These are phyloP conservation scores for Agrocybe praecox DNA, from an alignment of 768 basidiomycete species.

Conservation along the genomic window DNA sequence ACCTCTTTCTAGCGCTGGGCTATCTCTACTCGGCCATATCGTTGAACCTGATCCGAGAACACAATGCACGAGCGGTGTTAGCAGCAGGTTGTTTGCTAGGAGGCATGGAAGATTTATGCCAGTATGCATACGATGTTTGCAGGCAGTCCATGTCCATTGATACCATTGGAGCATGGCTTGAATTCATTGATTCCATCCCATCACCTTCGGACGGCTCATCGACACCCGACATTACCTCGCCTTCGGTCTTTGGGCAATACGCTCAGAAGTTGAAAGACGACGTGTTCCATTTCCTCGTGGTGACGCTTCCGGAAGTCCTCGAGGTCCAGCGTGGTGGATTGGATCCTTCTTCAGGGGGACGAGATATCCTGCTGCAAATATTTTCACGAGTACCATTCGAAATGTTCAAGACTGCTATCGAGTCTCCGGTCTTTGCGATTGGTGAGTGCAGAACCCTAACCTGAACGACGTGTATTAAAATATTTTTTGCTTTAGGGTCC, in stretches of 20 bases:
- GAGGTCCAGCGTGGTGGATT: slow-evolving; percentile 46
- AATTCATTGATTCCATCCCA: slow-evolving; percentile 68
- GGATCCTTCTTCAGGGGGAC: slow-evolving; percentile 49
- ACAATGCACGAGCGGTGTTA: slow-evolving; percentile 84
- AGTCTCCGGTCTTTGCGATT: slow-evolving; percentile 79
- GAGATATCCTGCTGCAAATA: slow-evolving; percentile 72
- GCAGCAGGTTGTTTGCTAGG: slow-evolving; percentile 85
- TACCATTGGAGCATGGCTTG: slow-evolving; percentile 75
- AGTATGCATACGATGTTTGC: slow-evolving; percentile 78
- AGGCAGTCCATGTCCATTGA: slow-evolving; percentile 75
- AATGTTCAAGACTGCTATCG: slow-evolving; percentile 81
- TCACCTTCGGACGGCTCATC: slow-evolving; percentile 50
- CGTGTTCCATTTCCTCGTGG: slow-evolving; percentile 77
- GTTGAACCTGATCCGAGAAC: slow-evolving; percentile 65
- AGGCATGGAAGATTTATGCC: slow-evolving; percentile 85
- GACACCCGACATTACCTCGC: slow-evolving; percentile 49
- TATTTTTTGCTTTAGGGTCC: slow-evolving; percentile 47
- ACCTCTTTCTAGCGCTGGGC: slow-evolving; percentile 58
- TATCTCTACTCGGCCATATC: slow-evolving; percentile 80
- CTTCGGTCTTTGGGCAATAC: slow-evolving; percentile 76
- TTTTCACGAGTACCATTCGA: slow-evolving; percentile 86
- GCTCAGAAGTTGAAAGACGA: slow-evolving; percentile 77
- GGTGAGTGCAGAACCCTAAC: slow-evolving; percentile 43
- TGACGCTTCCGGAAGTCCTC: slow-evolving; percentile 68
- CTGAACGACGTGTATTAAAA: slow-evolving; percentile 9